phyloP scores from a whole-genome alignment of 352 stramenopile genomes.

The Phytophthora cajani region DNA sequence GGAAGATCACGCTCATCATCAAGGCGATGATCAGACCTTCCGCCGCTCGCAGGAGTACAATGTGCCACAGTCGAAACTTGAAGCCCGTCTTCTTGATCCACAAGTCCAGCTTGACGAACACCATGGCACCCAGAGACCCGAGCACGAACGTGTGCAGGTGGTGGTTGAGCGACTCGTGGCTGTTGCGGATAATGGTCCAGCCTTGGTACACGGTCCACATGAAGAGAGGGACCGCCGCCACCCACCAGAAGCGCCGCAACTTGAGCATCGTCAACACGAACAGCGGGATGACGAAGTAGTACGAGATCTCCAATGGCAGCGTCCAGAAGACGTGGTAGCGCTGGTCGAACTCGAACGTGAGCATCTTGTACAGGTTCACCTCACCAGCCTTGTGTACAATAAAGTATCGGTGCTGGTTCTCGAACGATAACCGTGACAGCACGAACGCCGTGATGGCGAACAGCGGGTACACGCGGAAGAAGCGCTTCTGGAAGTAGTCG shows the following conservation, averaged over 20 bases:
- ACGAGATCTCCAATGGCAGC: conserved; percentile 51
- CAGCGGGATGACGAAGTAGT: conserved; percentile 51
- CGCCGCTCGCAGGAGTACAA: conserved; percentile 18
- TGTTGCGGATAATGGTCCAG: conserved; percentile 26
- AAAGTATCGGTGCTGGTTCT: conserved; percentile 41
- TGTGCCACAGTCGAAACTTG: conserved; percentile 26
- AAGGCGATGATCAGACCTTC: conserved; percentile 29
- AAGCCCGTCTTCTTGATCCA: conserved; percentile 31
- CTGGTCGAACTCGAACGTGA: conserved; percentile 41
- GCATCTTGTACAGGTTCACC: conserved; percentile 42
- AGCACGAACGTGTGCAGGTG: conserved; percentile 44
- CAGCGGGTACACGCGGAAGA: conserved; percentile 65
- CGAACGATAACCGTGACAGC: conserved; percentile 36
- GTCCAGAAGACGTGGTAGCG: conserved; percentile 62
- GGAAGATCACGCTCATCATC: conserved; percentile 40
- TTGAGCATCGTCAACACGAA: conserved; percentile 36
- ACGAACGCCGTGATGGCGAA: conserved; percentile 45
- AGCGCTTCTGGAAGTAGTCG: conserved; percentile 60
- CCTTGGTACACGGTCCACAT: conserved; percentile 33
- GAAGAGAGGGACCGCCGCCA: conserved; percentile 30
- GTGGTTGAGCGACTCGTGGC: conserved; percentile 31
- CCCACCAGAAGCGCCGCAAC: conserved; percentile 37
- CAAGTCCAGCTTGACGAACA: conserved; percentile 36
- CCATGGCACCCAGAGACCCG: conserved; percentile 41
- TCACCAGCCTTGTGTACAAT: conserved; percentile 23